Evolutionary conservation across 2,329 filamentous ascomycete genomes (phyloP).

Genomic region (Zymoseptoria ardabiliae): DNA sequence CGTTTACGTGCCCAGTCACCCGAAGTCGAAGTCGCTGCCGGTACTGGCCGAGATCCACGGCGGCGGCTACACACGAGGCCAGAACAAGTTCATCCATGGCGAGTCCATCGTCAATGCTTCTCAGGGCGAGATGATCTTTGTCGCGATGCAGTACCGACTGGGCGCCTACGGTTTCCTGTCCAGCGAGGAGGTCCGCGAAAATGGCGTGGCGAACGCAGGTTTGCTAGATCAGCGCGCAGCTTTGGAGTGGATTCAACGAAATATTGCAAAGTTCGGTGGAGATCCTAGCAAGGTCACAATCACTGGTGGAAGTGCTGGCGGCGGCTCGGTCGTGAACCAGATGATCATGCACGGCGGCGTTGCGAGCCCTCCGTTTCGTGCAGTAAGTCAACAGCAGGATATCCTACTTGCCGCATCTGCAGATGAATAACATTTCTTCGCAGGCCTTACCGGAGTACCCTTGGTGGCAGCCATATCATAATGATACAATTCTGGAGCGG

Average conservation of each 20-base stretch:
- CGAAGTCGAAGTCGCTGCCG: conserved; percentile 21
- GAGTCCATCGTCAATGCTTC: conserved; percentile 27
- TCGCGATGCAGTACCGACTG: conserved; percentile 28
- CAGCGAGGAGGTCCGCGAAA: conserved; percentile 11
- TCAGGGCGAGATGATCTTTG: conserved; percentile 28
- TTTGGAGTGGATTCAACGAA: conserved; percentile 23
- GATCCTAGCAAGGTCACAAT: conserved; percentile 21
- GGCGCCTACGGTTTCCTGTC: conserved; percentile 24
- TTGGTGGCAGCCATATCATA: conserved; percentile 30
- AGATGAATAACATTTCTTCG: not conserved
- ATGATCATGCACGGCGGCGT: conserved; percentile 14
- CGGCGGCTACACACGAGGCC: conserved; percentile 31
- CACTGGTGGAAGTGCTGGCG: conserved; percentile 24
- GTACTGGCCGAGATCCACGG: conserved; percentile 32
- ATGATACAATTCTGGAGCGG: conserved; percentile 4
- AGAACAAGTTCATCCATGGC: conserved; percentile 15
- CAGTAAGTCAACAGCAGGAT: conserved; percentile 27
- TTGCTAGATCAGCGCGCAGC: conserved; percentile 25
- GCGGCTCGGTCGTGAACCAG: conserved; percentile 15
- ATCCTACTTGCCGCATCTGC: too few relatives aligned
- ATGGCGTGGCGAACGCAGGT: conserved; percentile 19
- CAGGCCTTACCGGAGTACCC: conserved; percentile 21
- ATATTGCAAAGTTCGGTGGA: conserved; percentile 27
- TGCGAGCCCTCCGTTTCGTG: conserved; percentile 35
- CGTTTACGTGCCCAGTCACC: conserved; percentile 33